phyloP scores from a whole-genome alignment of 2,329 filamentous ascomycete genomes.

The Pseudodiploospora longispora region DNA sequence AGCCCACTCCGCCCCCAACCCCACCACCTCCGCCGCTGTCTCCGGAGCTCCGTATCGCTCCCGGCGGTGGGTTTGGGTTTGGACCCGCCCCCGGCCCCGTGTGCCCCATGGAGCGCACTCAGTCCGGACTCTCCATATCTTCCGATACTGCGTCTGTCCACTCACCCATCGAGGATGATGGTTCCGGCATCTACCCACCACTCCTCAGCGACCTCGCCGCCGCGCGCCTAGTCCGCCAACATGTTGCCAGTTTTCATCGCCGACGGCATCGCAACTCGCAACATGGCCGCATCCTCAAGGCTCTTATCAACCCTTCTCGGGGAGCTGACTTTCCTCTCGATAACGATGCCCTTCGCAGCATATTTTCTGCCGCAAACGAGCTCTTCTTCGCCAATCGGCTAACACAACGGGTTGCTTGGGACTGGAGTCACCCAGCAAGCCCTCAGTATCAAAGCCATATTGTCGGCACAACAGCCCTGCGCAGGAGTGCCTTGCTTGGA shows the following conservation, averaged over 20 bases:
- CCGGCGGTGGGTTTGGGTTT: constrained; percentile 3
- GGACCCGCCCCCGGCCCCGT: neutral
- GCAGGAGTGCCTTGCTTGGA: constrained; percentile 33
- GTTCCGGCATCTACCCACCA: constrained; percentile 14
- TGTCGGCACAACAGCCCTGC: constrained; percentile 55
- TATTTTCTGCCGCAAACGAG: constrained; percentile 53
- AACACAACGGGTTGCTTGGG: constrained; percentile 51
- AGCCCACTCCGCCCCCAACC: constrained; percentile 8
- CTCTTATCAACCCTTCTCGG: constrained; percentile 43
- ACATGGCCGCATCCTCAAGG: constrained; percentile 49
- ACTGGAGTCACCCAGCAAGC: constrained; percentile 47
- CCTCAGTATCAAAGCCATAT: constrained; percentile 45
- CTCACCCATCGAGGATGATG: constrained; percentile 21
- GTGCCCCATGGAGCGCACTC: constrained; percentile 37
- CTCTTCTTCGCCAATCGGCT: constrained; percentile 54
- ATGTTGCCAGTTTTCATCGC: constrained; percentile 34
- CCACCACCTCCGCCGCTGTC: constrained; percentile 11
- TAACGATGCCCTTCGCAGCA: constrained; percentile 47
- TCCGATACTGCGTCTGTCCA: constrained; percentile 28
- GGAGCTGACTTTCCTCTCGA: constrained; percentile 45
- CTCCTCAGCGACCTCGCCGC: constrained; percentile 39
- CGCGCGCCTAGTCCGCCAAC: constrained; percentile 38
- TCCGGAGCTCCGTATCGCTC: constrained; percentile 13
- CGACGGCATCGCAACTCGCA: constrained; percentile 41
- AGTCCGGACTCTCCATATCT: constrained; percentile 40